Conservation (phyloP, 805 yeast genomes). For the Myxozyma vanderwaltii region DNA sequence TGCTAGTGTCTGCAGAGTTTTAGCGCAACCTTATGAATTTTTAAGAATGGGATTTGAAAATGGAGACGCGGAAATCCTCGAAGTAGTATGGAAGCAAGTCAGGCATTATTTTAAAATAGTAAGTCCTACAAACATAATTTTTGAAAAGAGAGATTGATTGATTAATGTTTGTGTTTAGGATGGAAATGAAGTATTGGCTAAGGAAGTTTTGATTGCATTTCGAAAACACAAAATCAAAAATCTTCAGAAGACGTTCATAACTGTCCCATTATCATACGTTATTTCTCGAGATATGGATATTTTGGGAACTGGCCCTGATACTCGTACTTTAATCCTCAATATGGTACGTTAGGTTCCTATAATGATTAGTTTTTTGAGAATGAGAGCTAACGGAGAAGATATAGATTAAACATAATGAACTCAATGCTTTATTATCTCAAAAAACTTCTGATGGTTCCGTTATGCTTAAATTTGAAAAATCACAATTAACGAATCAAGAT, state of each 20-base stretch:
- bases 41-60: conserved; percentile 23
- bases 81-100: conserved; percentile 25
- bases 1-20: conserved; percentile 5
- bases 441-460: not conserved
- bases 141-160: no score
- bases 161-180: conserved; percentile 1
- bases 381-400: not conserved
- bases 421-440: conserved; percentile 19
- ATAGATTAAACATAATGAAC: conserved; percentile 15
- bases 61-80: conserved; percentile 14
- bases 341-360: conserved; percentile 15
- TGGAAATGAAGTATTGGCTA: conserved; percentile 21
- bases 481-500: conserved; percentile 7
- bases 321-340: conserved; percentile 6
- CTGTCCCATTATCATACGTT: conserved; percentile 23
- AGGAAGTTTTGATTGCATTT: conserved; percentile 24
- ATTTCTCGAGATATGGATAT: conserved; percentile 18
- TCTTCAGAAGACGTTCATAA: conserved; percentile 20
- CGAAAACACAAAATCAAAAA: conserved; percentile 20
- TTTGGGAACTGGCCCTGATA: conserved; percentile 18
- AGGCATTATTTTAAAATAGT: conserved; percentile 7
- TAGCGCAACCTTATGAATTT: conserved; percentile 28
- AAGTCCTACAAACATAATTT: not conserved
- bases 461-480: conserved; percentile 9
- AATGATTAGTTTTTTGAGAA: not conserved